Evolutionary conservation across 164 flowering plant genomes (phyloP).

Genomic region (Nelumbo lutea): DNA sequence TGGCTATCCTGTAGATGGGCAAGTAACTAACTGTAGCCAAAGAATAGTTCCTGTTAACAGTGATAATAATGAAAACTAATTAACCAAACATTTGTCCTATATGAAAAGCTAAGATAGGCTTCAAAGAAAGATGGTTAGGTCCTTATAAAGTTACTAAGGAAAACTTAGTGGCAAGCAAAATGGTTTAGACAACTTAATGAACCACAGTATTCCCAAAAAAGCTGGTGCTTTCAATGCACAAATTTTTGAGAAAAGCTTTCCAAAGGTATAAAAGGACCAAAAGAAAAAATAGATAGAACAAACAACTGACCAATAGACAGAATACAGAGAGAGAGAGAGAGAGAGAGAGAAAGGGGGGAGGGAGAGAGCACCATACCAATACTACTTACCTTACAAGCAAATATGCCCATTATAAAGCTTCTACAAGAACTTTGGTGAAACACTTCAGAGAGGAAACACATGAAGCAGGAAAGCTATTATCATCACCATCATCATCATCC

Average conservation of each 20-base stretch:
- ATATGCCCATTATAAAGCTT: constrained; percentile 4
- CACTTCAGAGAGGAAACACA: constrained; percentile 1
- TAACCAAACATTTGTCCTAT: background rate
- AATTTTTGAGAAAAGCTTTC: background rate
- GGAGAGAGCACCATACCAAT: background rate
- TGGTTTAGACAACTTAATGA: background rate
- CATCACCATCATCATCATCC: background rate
- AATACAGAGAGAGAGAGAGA: background rate
- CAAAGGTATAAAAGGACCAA: background rate
- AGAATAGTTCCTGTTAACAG: constrained; percentile 2
- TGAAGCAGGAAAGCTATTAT: background rate
- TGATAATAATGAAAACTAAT: background rate
- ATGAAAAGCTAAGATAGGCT: background rate
- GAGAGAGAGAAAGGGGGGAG: background rate
- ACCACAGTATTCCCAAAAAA: background rate
- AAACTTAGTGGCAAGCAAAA: background rate
- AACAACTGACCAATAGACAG: too few species aligned
- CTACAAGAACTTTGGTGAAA: background rate
- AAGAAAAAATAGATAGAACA: too few species aligned
- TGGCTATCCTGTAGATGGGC: background rate
- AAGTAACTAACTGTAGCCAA: background rate
- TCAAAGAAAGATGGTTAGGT: background rate
- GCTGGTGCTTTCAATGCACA: constrained; percentile 1
- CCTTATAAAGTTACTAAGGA: background rate
- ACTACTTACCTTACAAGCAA: constrained; percentile 1